phyloP scores from a whole-genome alignment of 2,329 filamentous ascomycete species.

The Sarocladium kiliense region DNA sequence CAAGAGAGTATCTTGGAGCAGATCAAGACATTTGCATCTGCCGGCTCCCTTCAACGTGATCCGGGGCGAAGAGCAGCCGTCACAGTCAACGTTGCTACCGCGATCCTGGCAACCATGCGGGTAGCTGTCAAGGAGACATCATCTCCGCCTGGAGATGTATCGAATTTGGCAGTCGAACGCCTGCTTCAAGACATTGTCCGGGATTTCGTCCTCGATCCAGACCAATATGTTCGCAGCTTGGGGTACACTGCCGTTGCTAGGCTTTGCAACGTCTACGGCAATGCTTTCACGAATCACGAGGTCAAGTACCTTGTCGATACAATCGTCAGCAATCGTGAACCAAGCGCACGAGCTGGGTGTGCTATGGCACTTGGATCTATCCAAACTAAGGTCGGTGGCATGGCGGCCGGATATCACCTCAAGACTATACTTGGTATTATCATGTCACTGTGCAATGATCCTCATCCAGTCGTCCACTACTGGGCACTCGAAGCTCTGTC shows the following conservation, averaged over 20 bases:
- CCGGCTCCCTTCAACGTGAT: constrained; percentile 74
- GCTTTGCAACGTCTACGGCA: constrained; percentile 79
- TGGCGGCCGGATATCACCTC: constrained; percentile 93
- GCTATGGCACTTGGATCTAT: constrained; percentile 91
- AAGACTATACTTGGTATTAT: constrained; percentile 96
- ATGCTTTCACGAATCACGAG: constrained; percentile 80
- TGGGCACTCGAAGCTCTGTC: constrained; percentile 90
- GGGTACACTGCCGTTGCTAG: constrained; percentile 82
- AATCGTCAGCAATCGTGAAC: constrained; percentile 90
- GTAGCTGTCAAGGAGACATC: constrained; percentile 78
- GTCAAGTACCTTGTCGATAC: constrained; percentile 91
- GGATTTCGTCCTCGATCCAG: constrained; percentile 73
- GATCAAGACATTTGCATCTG: constrained; percentile 81
- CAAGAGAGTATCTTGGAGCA: constrained; percentile 96
- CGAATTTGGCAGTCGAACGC: constrained; percentile 71
- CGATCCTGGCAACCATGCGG: constrained; percentile 73
- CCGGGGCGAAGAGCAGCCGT: constrained; percentile 86
- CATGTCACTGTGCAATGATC: constrained; percentile 96
- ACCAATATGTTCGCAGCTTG: constrained; percentile 79
- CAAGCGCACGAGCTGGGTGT: constrained; percentile 87
- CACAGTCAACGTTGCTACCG: constrained; percentile 81
- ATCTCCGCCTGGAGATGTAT: constrained; percentile 67
- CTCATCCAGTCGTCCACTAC: constrained; percentile 91
- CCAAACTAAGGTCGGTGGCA: constrained; percentile 90
- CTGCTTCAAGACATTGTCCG: constrained; percentile 70